Base-by-base conservation (phyloP, 768 basidiomycete genomes). In the Rhizopogon rudus region DNA sequence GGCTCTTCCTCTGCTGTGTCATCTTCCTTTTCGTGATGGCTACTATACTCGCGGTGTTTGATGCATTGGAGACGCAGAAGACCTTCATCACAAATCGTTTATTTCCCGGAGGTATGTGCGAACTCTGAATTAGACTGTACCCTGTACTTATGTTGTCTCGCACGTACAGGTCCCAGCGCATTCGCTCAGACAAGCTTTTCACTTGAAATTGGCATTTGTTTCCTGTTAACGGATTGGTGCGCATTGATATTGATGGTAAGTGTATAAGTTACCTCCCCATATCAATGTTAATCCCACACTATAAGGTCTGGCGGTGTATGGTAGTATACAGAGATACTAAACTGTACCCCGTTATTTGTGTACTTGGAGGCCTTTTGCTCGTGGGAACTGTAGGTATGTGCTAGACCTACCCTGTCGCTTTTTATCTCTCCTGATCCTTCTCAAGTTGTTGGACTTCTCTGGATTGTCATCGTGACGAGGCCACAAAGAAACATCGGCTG, bases 291-390 rank as follows among this genome's bases (percentile, higher is more conserved):
- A 65, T 46, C 9, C 3, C 13, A 33, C 29, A 22, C 9, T 17
- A 0, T 39, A 52, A 70, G 68, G 59, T 70, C 55, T 70, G 68
- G 68, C 66, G 68, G 9, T 71, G 67, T 44, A 55, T 66, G 12
- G 65, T 70, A 42, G 67, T 70, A 25, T 70, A 70, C 54, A 63
- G 54, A 60, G 65, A 70, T 41, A 66, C 66, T 57, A 61, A 9
- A 35, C 57, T 63, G 13, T 57, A 65, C 50, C 6, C 9, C 7
- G 1, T 61, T 4, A 61, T 70, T 28, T 37, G 60, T 9, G 48
- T 2, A 13, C 56, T 63, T 6, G 66, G 64, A 25, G 46, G 40
- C 6, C 2, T 66, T 7, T 54, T 71, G 57, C 44, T 70, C 3
- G 49, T 70, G 22, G 57, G 61, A 12, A 61, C 66, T 5, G 57